These are phyloP conservation scores for Aphanomyces cochlioides DNA, from an alignment of 352 stramenopile genomes.

Conservation along the genomic window DNA sequence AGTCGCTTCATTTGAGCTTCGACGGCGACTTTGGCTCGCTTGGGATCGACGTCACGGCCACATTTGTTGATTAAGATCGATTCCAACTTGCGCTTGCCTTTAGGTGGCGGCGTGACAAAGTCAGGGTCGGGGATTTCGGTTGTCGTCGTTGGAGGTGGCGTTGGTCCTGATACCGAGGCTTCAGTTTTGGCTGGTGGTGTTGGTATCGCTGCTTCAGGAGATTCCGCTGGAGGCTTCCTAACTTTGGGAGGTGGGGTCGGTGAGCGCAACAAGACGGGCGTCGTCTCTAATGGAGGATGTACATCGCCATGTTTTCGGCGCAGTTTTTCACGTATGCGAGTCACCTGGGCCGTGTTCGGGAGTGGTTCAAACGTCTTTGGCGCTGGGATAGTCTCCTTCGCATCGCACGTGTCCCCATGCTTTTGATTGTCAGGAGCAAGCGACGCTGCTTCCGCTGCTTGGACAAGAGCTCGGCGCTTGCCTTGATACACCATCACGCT, in stretches of 20 bases:
- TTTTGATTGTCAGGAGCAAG: background rate
- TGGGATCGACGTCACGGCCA: constrained; percentile 16
- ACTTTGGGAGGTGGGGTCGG: too few species aligned
- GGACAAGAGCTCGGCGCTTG: background rate
- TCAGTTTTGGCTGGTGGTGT: background rate
- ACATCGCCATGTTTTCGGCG: constrained; percentile 3
- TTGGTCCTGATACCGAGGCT: background rate
- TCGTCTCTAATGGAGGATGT: background rate
- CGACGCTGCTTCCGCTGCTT: constrained; percentile 9
- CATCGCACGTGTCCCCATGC: background rate
- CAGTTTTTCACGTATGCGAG: constrained; percentile 18
- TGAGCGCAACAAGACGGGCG: too few species aligned
- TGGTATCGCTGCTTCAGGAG: background rate
- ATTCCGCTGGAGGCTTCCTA: too few species aligned
- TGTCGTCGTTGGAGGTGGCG: too few species aligned
- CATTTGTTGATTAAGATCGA: constrained; percentile 19
- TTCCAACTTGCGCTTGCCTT: background rate
- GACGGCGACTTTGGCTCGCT: constrained; percentile 9
- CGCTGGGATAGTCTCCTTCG: background rate
- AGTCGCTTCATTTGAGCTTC: constrained; percentile 20
- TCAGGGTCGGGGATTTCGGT: background rate
- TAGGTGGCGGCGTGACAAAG: constrained; percentile 12
- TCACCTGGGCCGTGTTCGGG: constrained; percentile 5
- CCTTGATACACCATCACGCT: constrained; percentile 17
- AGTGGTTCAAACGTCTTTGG: constrained; percentile 6